Conservation (phyloP, 2,329 filamentous ascomycete species). For the Phialemoniopsis sp. region DNA sequence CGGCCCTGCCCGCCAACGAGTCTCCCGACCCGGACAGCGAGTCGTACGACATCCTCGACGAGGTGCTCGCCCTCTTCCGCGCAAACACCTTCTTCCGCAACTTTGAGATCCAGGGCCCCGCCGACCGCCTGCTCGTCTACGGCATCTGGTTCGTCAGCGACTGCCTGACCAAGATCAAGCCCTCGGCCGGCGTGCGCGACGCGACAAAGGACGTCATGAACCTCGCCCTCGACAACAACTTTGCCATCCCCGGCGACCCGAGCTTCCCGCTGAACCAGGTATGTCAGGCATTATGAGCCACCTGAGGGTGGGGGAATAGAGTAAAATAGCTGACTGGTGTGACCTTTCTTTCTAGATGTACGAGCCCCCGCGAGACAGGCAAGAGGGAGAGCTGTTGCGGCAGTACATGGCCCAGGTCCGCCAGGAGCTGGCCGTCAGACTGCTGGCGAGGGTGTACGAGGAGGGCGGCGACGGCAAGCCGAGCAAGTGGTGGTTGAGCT, state of each 20-base stretch:
- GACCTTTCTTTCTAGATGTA: slow-evolving; percentile 59
- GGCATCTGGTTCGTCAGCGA: slow-evolving; percentile 94
- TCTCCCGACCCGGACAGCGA: slow-evolving; percentile 80
- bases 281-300: slow-evolving; percentile 10
- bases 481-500: slow-evolving; percentile 95
- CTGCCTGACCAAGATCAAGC: slow-evolving; percentile 82
- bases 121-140: slow-evolving; percentile 92
- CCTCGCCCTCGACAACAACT: slow-evolving; percentile 85
- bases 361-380: slow-evolving; percentile 79
- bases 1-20: slow-evolving; percentile 54
- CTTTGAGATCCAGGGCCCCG: slow-evolving; percentile 96
- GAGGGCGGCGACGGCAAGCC: slow-evolving; percentile 67
- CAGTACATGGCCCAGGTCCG: slow-evolving; percentile 91
- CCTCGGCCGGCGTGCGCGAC: slow-evolving; percentile 57
- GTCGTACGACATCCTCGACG: slow-evolving; percentile 94
- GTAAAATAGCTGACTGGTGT: too few relatives aligned
- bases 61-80: slow-evolving; percentile 87
- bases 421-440: slow-evolving; percentile 79
- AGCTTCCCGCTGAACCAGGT: slow-evolving; percentile 90
- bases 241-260: slow-evolving; percentile 90
- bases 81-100: slow-evolving; percentile 99
- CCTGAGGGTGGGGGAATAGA: background rate
- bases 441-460: slow-evolving; percentile 84
- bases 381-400: slow-evolving; percentile 83
- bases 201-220: slow-evolving; percentile 78